These are phyloP conservation scores for Rhodotorula sp. DNA, from an alignment of 1,284 basidiomycete genomes.

Conservation along the genomic window DNA sequence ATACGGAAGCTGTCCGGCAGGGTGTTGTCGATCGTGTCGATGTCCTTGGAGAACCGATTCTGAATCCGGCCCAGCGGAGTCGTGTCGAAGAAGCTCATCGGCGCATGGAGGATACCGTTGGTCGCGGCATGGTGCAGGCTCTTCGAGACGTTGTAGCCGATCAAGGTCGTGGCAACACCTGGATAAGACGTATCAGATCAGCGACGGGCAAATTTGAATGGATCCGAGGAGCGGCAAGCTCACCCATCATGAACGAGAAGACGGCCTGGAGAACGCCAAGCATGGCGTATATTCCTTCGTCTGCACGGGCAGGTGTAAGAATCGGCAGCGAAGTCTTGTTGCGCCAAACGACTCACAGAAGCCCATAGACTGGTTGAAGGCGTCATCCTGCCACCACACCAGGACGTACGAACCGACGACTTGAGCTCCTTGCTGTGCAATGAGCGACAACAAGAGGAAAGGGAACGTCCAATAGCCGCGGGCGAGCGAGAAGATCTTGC, in stretches of 20 bases:
- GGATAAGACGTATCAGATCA: not conserved
- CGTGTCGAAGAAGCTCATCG: conserved; percentile 75
- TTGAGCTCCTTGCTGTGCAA: conserved; percentile 64
- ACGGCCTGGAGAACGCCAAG: conserved; percentile 60
- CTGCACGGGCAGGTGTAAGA: conserved; percentile 51
- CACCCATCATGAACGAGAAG: conserved; percentile 61
- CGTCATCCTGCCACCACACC: conserved; percentile 49
- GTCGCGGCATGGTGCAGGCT: conserved; percentile 57
- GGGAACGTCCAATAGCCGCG: conserved; percentile 61
- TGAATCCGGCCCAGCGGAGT: conserved; percentile 76
- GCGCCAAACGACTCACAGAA: conserved; percentile 20
- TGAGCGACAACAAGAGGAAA: conserved; percentile 58
- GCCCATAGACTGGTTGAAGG: conserved; percentile 22
- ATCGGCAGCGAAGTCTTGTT: too few species aligned
- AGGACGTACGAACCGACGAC: conserved; percentile 53
- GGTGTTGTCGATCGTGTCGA: conserved; percentile 78
- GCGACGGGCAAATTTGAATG: too few species aligned
- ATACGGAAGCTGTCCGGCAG: conserved; percentile 71
- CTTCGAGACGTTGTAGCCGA: conserved; percentile 42
- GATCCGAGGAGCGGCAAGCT: not conserved
- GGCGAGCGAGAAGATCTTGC: conserved; percentile 66
- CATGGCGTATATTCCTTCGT: conserved; percentile 66
- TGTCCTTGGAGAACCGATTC: conserved; percentile 59
- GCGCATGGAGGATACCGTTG: conserved; percentile 64
- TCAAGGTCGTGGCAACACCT: conserved; percentile 28